Evolutionary conservation across 2,329 filamentous ascomycete genomes (phyloP).

Genomic region (Clarireedia sp.): DNA sequence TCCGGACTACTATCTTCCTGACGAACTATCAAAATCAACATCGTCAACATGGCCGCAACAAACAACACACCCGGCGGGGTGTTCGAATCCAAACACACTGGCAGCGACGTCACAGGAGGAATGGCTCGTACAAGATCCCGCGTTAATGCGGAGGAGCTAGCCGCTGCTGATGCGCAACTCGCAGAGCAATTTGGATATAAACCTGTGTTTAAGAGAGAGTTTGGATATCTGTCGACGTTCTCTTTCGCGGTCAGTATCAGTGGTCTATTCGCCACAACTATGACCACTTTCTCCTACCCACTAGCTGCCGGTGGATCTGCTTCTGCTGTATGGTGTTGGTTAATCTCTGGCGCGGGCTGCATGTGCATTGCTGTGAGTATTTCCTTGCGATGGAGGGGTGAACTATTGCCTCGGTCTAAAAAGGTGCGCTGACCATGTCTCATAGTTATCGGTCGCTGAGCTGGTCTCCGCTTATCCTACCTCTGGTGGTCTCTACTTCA

Average conservation of each 20-base stretch:
- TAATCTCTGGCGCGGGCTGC: conserved; percentile 47
- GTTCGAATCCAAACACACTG: neutral
- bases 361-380: conserved; percentile 41
- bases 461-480: conserved; percentile 38
- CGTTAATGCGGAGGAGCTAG: conserved; percentile 17
- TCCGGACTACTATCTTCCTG: no score
- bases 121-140: neutral
- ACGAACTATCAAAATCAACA: neutral
- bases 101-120: neutral
- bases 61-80: conserved; percentile 1
- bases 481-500: conserved; percentile 47
- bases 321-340: conserved; percentile 50
- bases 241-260: conserved; percentile 52
- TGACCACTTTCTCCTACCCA: conserved; percentile 48
- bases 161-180: conserved; percentile 26
- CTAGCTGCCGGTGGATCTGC: conserved; percentile 45
- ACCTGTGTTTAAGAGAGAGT: conserved; percentile 51
- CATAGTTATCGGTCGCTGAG: conserved; percentile 31
- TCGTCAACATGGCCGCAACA: neutral
- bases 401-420: no score
- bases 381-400: neutral
- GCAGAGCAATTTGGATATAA: conserved; percentile 29
- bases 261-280: conserved; percentile 47
- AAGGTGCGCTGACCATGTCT: neutral
- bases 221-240: conserved; percentile 49